Conservation (phyloP, 148 eudicot species). For the Chenopodium formosanum region DNA sequence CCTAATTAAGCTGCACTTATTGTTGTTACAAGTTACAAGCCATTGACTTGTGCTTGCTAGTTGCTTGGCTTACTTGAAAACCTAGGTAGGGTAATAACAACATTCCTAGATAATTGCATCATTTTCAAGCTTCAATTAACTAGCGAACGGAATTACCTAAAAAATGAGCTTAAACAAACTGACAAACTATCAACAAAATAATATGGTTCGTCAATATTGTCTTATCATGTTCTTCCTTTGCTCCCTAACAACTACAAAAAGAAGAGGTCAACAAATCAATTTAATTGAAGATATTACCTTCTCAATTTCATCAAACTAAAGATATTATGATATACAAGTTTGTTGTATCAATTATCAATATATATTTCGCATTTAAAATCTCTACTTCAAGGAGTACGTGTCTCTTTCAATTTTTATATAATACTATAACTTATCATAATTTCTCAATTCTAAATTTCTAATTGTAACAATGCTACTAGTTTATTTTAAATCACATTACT, state of each 20-base stretch:
- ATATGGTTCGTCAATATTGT: constrained; percentile 8
- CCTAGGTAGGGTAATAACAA: background rate
- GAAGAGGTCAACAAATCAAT: background rate
- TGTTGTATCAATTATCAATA: background rate
- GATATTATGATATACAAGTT: background rate
- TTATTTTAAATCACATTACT: too few species aligned
- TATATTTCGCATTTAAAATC: background rate
- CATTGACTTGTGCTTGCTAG: background rate
- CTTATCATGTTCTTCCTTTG: constrained; percentile 7
- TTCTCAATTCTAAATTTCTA: too few species aligned
- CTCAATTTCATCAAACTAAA: background rate
- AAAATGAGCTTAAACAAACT: background rate
- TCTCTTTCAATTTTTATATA: too few species aligned
- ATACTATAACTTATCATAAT: too few species aligned
- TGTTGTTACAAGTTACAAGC: too few species aligned
- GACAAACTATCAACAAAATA: background rate
- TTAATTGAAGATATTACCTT: background rate
- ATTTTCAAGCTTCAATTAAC: background rate
- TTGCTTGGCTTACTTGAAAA: background rate
- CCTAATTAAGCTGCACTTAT: too few species aligned
- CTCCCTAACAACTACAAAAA: constrained; percentile 9
- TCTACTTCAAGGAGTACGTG: background rate
- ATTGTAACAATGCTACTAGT: too few species aligned
- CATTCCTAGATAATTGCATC: background rate
- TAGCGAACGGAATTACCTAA: background rate